Conservation (phyloP, 148 eudicot genomes). For the Rhododendron henanense region DNA sequence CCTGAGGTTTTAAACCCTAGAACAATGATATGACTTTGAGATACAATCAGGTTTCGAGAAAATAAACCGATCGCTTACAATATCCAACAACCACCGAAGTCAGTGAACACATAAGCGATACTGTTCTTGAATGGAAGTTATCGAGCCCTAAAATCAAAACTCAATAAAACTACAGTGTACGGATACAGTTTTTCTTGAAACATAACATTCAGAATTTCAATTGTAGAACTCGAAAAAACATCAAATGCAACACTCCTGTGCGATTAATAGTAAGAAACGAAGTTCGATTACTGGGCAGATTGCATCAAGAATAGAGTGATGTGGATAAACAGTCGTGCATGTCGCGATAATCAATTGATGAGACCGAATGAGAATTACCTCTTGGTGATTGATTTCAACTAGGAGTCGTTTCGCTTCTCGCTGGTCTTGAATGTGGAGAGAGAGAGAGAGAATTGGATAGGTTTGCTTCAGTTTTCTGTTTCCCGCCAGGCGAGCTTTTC, state of each 20-base stretch:
- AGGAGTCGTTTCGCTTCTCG: background rate
- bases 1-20: background rate
- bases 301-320: background rate
- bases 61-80: background rate
- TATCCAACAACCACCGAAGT: background rate
- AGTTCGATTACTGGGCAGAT: background rate
- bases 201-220: background rate
- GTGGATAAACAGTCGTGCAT: background rate
- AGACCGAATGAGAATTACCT: background rate
- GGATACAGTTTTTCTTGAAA: background rate
- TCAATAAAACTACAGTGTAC: background rate
- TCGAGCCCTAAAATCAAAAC: background rate
- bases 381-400: background rate
- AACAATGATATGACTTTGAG: background rate
- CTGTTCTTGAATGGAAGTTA: no score
- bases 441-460: background rate
- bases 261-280: background rate
- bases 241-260: background rate
- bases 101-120: no score
- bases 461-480: background rate
- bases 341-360: background rate
- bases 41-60: background rate
- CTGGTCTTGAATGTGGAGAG: background rate
- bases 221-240: background rate
- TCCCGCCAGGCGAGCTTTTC: background rate